A percentile compares a stretch with the other conserved stretches of the same genome.
Evolutionary conservation across 768 basidiomycete genomes (phyloP).

Genomic region (Leccinum variicolor): DNA sequence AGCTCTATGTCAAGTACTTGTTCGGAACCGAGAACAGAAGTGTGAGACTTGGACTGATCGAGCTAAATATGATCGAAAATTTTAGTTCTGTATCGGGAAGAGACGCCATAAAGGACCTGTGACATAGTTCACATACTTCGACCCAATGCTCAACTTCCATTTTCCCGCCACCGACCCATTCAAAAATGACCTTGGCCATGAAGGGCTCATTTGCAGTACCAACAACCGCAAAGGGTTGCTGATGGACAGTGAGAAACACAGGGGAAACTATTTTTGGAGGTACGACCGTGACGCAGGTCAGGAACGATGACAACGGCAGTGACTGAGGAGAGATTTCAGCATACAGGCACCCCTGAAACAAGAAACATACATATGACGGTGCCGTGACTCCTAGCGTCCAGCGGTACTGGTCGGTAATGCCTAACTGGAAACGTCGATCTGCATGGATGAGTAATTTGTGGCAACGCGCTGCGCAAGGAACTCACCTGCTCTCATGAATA

Average conservation of each 20-base stretch:
- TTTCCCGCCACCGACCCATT: constrained; percentile 42
- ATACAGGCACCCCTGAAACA: not conserved
- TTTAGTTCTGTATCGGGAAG: not conserved
- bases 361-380: constrained; percentile 44
- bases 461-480: not conserved
- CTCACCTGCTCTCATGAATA: constrained; percentile 41
- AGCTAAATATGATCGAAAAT: constrained; percentile 31
- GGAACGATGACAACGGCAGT: constrained; percentile 27
- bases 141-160: constrained; percentile 52
- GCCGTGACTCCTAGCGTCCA: constrained; percentile 45
- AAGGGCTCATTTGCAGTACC: constrained; percentile 44
- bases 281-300: constrained; percentile 38
- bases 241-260: constrained; percentile 30
- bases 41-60: constrained; percentile 36
- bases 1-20: constrained; percentile 51
- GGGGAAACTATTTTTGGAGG: constrained; percentile 33
- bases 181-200: constrained; percentile 39
- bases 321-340: constrained; percentile 16
- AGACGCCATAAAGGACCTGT: not conserved
- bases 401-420: constrained; percentile 38
- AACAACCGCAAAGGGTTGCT: constrained; percentile 39
- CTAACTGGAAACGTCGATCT: constrained; percentile 33
- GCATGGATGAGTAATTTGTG: constrained; percentile 4
- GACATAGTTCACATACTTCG: constrained; percentile 34
- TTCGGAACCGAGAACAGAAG: constrained; percentile 43